Percentiles rank a stretch among this genome's conserved stretches.
These are phyloP conservation scores for Remersonia thermophila DNA, from an alignment of 2,329 filamentous ascomycete genomes.

Conservation along the genomic window DNA sequence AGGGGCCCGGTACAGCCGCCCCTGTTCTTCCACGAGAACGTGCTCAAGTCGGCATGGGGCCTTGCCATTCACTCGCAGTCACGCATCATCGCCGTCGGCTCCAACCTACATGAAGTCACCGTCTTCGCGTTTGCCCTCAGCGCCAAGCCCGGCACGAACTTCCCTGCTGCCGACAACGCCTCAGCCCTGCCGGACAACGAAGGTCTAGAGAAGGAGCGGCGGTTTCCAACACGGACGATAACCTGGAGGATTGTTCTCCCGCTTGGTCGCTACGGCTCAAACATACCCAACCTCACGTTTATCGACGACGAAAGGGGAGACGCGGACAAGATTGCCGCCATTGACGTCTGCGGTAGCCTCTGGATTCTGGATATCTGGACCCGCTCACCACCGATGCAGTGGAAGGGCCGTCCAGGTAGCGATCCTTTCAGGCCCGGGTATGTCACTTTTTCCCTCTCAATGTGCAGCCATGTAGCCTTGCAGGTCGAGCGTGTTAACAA, in stretches of 20 bases:
- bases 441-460: not conserved
- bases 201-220: slow-evolving; percentile 19
- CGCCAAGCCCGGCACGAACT: slow-evolving; percentile 1
- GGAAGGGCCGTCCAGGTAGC: slow-evolving; percentile 14
- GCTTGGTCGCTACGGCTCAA: slow-evolving; percentile 27
- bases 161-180: slow-evolving; percentile 12
- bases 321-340: slow-evolving; percentile 37
- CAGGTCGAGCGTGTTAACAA: no score
- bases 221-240: slow-evolving; percentile 29
- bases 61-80: slow-evolving; percentile 68
- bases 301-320: slow-evolving; percentile 32
- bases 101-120: slow-evolving; percentile 51
- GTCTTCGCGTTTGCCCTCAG: slow-evolving; percentile 39
- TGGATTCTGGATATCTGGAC: slow-evolving; percentile 44
- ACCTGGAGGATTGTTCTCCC: slow-evolving; percentile 40
- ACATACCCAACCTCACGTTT: slow-evolving; percentile 44
- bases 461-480: no score
- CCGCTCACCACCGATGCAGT: slow-evolving; percentile 16
- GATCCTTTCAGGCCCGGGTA: slow-evolving; percentile 1
- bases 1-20: slow-evolving; percentile 2
- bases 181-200: slow-evolving; percentile 11
- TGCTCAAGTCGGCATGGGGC: slow-evolving; percentile 76
- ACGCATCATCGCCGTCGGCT: slow-evolving; percentile 75
- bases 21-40: slow-evolving; percentile 63
- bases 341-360: slow-evolving; percentile 36